A percentile compares a stretch with the other conserved stretches of the same genome.
phyloP scores from a whole-genome alignment of 2,329 filamentous ascomycete species.

The Neurospora crassa region DNA sequence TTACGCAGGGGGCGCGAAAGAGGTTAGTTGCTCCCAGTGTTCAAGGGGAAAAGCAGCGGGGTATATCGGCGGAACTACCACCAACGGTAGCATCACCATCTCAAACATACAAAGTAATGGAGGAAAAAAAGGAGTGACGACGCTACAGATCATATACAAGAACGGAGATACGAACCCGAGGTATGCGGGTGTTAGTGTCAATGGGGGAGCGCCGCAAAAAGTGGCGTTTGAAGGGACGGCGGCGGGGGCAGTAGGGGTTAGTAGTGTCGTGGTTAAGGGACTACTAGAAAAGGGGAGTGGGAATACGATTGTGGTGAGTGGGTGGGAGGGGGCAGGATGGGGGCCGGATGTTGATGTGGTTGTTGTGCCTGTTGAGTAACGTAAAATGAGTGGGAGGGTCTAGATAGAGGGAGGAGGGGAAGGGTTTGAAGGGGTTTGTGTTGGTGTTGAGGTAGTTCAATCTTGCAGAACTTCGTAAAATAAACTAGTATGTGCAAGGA shows the following conservation, averaged over 20 bases:
- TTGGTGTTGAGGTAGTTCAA: too few species aligned
- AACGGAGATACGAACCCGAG: slow-evolving; percentile 46
- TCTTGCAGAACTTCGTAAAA: too few species aligned
- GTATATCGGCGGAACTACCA: slow-evolving; percentile 40
- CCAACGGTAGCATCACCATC: slow-evolving; percentile 33
- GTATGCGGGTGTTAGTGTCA: slow-evolving; percentile 45
- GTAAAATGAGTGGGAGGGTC: neutral
- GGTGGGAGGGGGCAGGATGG: slow-evolving; percentile 27
- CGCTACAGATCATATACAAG: slow-evolving; percentile 43
- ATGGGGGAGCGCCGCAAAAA: slow-evolving; percentile 35
- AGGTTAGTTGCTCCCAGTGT: slow-evolving; percentile 40
- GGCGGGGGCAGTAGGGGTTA: slow-evolving; percentile 30
- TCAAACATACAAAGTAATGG: neutral
- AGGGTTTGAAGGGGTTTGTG: too few species aligned
- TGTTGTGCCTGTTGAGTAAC: slow-evolving; percentile 35
- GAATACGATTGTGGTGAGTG: slow-evolving; percentile 38
- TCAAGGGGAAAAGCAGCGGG: slow-evolving; percentile 39
- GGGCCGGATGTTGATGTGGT: slow-evolving; percentile 45
- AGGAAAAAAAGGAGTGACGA: slow-evolving; percentile 30
- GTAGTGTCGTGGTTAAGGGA: slow-evolving; percentile 34
- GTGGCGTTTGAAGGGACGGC: slow-evolving; percentile 45
- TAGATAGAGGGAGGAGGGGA: too few species aligned
- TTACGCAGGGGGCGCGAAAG: slow-evolving; percentile 26
- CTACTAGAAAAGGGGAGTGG: slow-evolving; percentile 30
- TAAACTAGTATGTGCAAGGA: too few species aligned